phyloP scores from a whole-genome alignment of 306 rosid species.

The Geum urbanum region DNA sequence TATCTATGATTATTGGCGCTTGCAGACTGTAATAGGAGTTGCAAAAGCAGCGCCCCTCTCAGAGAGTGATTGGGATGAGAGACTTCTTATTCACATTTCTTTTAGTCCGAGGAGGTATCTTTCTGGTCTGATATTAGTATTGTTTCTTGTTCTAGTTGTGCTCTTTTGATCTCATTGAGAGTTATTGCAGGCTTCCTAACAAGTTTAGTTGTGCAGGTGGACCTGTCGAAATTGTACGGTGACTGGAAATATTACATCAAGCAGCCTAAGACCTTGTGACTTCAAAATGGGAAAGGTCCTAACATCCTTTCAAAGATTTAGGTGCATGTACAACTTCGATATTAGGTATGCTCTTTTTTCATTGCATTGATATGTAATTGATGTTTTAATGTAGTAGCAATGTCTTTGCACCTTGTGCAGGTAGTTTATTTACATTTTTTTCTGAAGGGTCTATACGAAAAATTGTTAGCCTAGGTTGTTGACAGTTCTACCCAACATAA shows the following conservation, averaged over 20 bases:
- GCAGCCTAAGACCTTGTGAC: constrained; percentile 83
- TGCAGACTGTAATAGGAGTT: constrained; percentile 70
- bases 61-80: constrained; percentile 53
- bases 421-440: not conserved
- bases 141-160: not conserved
- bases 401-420: not conserved
- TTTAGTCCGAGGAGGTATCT: constrained; percentile 80
- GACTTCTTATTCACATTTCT: constrained; percentile 76
- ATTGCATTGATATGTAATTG: not conserved
- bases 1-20: constrained; percentile 1
- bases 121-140: not conserved
- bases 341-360: constrained; percentile 52
- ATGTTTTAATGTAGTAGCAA: no score
- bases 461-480: constrained; percentile 2
- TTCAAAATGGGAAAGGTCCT: constrained; percentile 86
- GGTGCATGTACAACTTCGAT: constrained; percentile 69
- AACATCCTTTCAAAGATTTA: constrained; percentile 62
- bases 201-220: constrained; percentile 56
- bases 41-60: constrained; percentile 66
- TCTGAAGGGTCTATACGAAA: not conserved
- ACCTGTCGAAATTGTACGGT: constrained; percentile 67
- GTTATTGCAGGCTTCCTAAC: constrained; percentile 19
- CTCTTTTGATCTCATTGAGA: not conserved
- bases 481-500: not conserved
- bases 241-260: constrained; percentile 69